Evolutionary conservation across 108 stramenopile species (phyloP), one percentile per base, ranked within the genome.

Genomic region (Skeletonema menzelii): DNA sequence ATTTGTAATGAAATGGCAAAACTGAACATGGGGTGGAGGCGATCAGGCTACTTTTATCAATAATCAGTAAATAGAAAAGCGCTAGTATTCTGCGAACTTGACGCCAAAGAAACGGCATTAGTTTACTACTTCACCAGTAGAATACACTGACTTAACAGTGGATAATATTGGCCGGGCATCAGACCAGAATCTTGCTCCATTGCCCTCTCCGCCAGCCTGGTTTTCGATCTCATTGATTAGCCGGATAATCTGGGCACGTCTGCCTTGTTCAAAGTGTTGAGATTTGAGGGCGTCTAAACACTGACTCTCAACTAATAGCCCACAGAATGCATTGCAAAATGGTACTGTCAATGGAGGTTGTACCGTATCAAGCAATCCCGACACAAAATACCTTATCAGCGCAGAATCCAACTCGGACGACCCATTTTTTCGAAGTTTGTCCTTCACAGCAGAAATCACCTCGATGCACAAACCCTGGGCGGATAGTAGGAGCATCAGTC

Each of bases 231-330:
- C 22, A 53, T 47, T 30, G 30, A 80, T 60, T 69, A 80, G 59
- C 30, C 53, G 28, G 27, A 38, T 31, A 17, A 80, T 60, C 49
- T 56, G 63, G 14, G 35, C 68, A 55, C 53, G 60, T 58, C 70
- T 87, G 5, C 66, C 56, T 2, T 75, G 68, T 20, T 77, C 84
- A 68, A 95, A 95, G 66, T 91, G 89, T 12, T 69, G 37, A 27
- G 94, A 87, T n/a, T 77, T 77, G 26, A 92, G 55, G 8, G 94
- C 89, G 35, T 92, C 90, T 13, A 90, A 66, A 44, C 87, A 89
- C 42, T 72, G 83, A 4, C 86, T 77, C 17, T 84, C 59, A 38
- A 70, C 65, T 27, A 95, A 44, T 40, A 95, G 57, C 0, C 59
- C 56, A 27, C 84, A 73, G 4, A 95, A 56, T 3, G 67, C 66